Evolutionary conservation across 2,329 filamentous ascomycete species (phyloP), one percentile per base, ranked within the genome.

Genomic region (Ciborinia camelliae): DNA sequence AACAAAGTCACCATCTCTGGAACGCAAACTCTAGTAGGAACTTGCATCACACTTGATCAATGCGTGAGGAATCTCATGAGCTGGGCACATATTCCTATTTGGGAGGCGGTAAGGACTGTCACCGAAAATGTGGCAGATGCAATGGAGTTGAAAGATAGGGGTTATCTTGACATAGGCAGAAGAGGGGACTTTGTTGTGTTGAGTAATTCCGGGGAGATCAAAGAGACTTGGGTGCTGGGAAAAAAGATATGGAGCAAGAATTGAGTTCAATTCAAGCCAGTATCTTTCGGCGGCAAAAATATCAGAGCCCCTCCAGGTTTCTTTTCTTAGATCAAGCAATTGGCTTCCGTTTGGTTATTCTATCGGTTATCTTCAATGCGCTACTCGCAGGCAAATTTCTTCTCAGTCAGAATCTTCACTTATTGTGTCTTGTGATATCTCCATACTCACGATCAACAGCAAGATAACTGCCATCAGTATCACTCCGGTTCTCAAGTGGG

Each of bases 21-120:
- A 2, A 84, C 81, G 0, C 78, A 84, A 14, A 85, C 82, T 12
- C 71, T 85, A 62, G 80, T 84, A 32, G 83, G 82, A 0, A 81
- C 81, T 0, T 83, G 81, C 68, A 81, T 81, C 39, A 76, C 77
- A 4, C 69, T 86, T 63, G 78, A 82, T 63, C 76, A 83, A 65
- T 81, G 81, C 65, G 78, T 85, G 18, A 74, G 78, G 55, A 84
- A 74, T 51, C 61, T 73, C 18, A 73, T 72, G 69, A 41, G 37
- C 4, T 72, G 71, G 72, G 70, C 71, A 6, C 66, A 65, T 23
- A 69, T 73, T 18, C 43, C 61, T 6, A 28, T 74, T 10, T 66
- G 69, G 43, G 59, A 72, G 41, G 73, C 73, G 2, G 71, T 73
- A 1, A 69, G 65, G 54, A 73, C 71, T 39, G 71, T 73, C 10